A percentile compares a stretch with the other conserved stretches of the same genome.
phyloP scores from a whole-genome alignment of 441 rosid genomes.

The Aquilaria agallochum region DNA sequence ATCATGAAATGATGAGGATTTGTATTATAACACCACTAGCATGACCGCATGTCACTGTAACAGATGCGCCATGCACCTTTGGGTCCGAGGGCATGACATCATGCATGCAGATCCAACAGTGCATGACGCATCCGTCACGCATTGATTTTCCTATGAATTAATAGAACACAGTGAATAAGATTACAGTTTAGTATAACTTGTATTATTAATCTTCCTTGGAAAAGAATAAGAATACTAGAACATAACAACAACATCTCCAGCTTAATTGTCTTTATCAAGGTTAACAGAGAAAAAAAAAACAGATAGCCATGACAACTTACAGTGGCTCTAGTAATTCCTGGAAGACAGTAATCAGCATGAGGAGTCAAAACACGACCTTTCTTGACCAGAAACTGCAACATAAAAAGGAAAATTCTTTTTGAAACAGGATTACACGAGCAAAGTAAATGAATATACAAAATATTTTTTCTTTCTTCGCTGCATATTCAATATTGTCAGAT shows the following conservation, averaged over 20 bases:
- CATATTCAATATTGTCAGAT: not conserved
- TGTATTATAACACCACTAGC: no score
- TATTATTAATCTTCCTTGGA: no score
- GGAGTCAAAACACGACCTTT: constrained; percentile 85
- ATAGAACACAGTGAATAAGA: no score
- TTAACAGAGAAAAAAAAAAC: not conserved
- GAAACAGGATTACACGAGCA: constrained; percentile 4
- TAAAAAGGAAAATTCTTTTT: constrained; percentile 6
- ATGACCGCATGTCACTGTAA: no score
- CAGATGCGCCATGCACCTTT: no score
- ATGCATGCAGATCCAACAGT: no score
- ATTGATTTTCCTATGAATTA: no score
- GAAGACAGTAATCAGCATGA: constrained; percentile 93
- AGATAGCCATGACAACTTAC: constrained; percentile 32
- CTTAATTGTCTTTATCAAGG: not conserved
- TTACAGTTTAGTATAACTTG: no score
- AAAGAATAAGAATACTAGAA: no score
- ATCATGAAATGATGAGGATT: constrained; percentile 2
- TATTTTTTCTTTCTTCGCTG: not conserved
- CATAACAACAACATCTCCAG: no score
- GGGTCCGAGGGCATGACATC: no score
- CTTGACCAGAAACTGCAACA: constrained; percentile 75
- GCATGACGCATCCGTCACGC: no score
- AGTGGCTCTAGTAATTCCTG: constrained; percentile 85
- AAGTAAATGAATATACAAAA: not conserved